Conservation (phyloP, 2,329 filamentous ascomycete species). For the Coleophoma crateriformis region DNA sequence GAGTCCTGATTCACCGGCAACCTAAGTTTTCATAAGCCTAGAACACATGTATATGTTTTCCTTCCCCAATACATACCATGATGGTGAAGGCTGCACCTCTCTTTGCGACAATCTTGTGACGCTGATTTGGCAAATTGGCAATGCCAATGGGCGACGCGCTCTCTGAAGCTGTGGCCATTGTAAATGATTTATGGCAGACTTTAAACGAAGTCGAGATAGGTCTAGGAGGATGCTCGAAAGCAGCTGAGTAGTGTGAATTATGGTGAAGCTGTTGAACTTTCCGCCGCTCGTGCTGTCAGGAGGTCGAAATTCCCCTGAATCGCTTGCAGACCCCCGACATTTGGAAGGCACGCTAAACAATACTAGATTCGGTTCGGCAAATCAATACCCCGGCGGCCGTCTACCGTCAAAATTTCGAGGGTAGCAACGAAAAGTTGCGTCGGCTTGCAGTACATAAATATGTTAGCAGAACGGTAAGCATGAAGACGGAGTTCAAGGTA, state of each 20-base stretch:
- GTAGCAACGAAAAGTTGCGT: background rate
- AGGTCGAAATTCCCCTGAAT: slow-evolving; percentile 6
- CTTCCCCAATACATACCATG: slow-evolving; percentile 60
- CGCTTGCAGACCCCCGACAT: slow-evolving; percentile 3
- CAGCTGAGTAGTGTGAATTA: background rate
- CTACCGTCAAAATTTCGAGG: slow-evolving; percentile 7
- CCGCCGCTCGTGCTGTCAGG: slow-evolving; percentile 5
- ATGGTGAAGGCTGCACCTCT: slow-evolving; percentile 98
- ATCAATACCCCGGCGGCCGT: slow-evolving; percentile 3
- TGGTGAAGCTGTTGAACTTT: background rate
- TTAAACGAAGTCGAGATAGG: too few relatives aligned
- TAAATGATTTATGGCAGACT: slow-evolving; percentile 1
- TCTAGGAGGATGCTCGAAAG: background rate
- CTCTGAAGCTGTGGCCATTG: slow-evolving; percentile 54
- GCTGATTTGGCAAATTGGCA: slow-evolving; percentile 69
- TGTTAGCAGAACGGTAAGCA: slow-evolving; percentile 39
- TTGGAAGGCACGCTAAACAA: background rate
- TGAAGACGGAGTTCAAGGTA: slow-evolving; percentile 99
- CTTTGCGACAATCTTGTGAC: slow-evolving; percentile 70
- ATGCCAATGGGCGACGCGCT: slow-evolving; percentile 67
- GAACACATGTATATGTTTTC: background rate
- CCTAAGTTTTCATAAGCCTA: slow-evolving; percentile 42
- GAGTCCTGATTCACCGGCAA: slow-evolving; percentile 95
- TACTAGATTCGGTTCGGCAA: slow-evolving; percentile 1
- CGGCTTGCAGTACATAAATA: slow-evolving; percentile 6